phyloP scores from a whole-genome alignment of 1,139 yeast genomes.

The Sugiyamaella xylanicola region DNA sequence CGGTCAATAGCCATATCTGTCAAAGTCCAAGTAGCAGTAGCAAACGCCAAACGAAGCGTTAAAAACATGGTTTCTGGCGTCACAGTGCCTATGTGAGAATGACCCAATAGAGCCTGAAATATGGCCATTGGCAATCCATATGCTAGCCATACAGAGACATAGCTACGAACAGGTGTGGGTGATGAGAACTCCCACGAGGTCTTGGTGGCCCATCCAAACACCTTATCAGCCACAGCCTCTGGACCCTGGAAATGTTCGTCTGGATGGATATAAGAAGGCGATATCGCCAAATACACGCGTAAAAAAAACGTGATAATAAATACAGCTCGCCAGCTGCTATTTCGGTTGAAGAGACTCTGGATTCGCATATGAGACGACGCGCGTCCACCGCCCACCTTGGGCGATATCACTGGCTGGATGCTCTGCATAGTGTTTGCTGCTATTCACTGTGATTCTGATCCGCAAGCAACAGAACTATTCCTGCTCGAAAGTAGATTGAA shows the following conservation, averaged over 20 bases:
- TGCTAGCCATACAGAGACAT: slow-evolving; percentile 63
- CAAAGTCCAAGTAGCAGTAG: slow-evolving; percentile 58
- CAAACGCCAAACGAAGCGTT: slow-evolving; percentile 59
- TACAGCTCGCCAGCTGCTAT: slow-evolving; percentile 37
- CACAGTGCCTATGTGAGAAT: slow-evolving; percentile 24
- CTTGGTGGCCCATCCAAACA: slow-evolving; percentile 55
- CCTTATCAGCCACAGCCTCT: slow-evolving; percentile 60
- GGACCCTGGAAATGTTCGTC: slow-evolving; percentile 95
- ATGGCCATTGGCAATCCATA: slow-evolving; percentile 64
- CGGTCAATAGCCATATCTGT: slow-evolving; percentile 52
- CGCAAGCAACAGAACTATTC: background rate
- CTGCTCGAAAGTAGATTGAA: no score
- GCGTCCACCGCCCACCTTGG: background rate
- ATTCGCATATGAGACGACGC: background rate
- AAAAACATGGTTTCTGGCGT: slow-evolving; percentile 52
- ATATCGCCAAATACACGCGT: slow-evolving; percentile 61
- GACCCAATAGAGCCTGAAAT: slow-evolving; percentile 34
- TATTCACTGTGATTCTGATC: no score
- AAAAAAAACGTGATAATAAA: slow-evolving; percentile 46
- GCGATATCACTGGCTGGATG: background rate
- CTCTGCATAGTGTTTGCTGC: slow-evolving; percentile 5
- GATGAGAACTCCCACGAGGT: slow-evolving; percentile 84
- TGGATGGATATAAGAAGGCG: slow-evolving; percentile 90
- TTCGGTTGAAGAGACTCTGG: slow-evolving; percentile 24
- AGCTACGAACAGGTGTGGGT: slow-evolving; percentile 67